phyloP scores from a whole-genome alignment of 2,329 filamentous ascomycete genomes.

The Ceratocystiopsis brevicomis region DNA sequence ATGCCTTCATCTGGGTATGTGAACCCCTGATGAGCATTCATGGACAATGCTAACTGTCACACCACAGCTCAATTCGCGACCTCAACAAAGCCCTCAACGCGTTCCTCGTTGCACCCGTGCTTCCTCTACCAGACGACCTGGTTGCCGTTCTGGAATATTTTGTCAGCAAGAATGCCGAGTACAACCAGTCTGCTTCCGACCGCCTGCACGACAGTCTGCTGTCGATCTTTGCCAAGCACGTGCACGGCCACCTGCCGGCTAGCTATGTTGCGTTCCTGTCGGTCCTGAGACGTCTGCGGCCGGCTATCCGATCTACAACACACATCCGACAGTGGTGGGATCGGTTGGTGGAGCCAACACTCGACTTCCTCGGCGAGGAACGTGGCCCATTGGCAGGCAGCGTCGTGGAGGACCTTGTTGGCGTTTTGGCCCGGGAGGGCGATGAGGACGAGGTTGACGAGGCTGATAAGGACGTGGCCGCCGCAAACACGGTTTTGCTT shows the following conservation, averaged over 20 bases:
- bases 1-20: constrained; percentile 3
- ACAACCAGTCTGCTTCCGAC: constrained; percentile 50
- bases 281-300: constrained; percentile 43
- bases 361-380: constrained; percentile 37
- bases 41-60: background rate
- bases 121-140: constrained; percentile 50
- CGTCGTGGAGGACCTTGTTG: no score
- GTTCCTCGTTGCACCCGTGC: constrained; percentile 27
- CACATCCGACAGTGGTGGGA: constrained; percentile 58
- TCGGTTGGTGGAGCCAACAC: constrained; percentile 34
- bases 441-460: constrained; percentile 24
- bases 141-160: constrained; percentile 44
- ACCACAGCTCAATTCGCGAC: constrained; percentile 37
- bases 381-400: constrained; percentile 25
- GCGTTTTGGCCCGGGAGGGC: constrained; percentile 18
- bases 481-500: constrained; percentile 17
- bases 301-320: constrained; percentile 41
- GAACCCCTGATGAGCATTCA: background rate
- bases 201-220: constrained; percentile 57
- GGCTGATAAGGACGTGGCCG: constrained; percentile 14
- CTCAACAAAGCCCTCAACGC: constrained; percentile 36
- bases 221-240: constrained; percentile 43
- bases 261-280: constrained; percentile 50
- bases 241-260: constrained; percentile 30
- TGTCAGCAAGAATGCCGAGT: constrained; percentile 45